Evolutionary conservation across 768 basidiomycete genomes (phyloP), one percentile per base, ranked within the genome.

Genomic region (Pulveroboletus sp.): DNA sequence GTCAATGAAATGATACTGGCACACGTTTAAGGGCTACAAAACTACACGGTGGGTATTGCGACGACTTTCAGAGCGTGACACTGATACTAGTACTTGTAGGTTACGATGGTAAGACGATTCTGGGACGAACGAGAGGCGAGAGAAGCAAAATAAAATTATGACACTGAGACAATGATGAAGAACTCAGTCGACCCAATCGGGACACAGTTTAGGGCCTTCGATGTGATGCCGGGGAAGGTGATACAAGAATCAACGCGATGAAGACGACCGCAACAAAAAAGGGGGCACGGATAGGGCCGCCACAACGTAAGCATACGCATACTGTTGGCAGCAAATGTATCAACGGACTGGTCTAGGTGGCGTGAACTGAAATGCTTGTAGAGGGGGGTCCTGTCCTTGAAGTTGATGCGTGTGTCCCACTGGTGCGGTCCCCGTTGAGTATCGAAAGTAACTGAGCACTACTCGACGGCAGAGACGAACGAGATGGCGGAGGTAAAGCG

Each of bases 1-100:
- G 40, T 16, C 22, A 22, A 35, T 17, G 27, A 47, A 19, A 30
- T 8, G 39, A 30, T 40, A 43, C 50, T 41, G 37, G 35, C 46
- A 46, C n/a, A n/a, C 32, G 50, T 49, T 47, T 36, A 49, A 60
- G 38, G 47, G 58, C 64, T 66, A 68, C 64, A 67, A 63, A 63
- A 68, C 67, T 70, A 70, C 64, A 70, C 37, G 45, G 19, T 45
- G 57, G 64, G 69, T 70, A 70, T 70, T 64, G 65, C 56, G 52
- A 67, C 45, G 61, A 46, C 43, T 52, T 60, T 44, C 47, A 54
- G 40, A 60, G 56, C 51, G 45, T 58, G 52, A 62, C 55, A 62
- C 60, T 54, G 59, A 52, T 65, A 69, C 65, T 68, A 56, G 56
- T 67, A 67, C 65, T n/a, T 59, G 56, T 65, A 68, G 31, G 47